Evolutionary conservation across 257 asterid genomes (phyloP), one percentile per base, ranked within the genome.

Genomic region (Striga asiatica): DNA sequence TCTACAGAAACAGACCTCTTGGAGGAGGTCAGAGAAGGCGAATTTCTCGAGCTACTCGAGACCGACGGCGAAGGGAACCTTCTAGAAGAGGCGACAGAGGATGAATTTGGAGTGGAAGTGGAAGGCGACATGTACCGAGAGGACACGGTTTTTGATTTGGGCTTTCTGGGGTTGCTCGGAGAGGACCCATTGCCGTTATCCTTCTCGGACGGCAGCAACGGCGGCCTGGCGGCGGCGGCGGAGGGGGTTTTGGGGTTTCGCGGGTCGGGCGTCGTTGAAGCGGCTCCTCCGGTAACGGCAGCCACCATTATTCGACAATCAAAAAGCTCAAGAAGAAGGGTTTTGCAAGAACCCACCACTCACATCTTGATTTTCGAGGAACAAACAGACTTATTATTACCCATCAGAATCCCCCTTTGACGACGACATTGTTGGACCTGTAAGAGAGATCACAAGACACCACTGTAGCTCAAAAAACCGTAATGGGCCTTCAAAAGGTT

Each of bases 91-190:
- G 81, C 63, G 8, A 89, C 78, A 8, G 84, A 73, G 0, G 85
- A 79, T 25, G 95, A 77, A 56, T 74, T 57, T 0, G 94, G 76
- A 68, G 77, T 85, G 1, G 96, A 82, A 57, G 85, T 76, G 5
- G 97, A 84, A 73, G 98, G 93, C 63, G 97, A 87, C 94, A 80
- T 71, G 65, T 87, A 84, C 61, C 95, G 76, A 22, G 98, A 92
- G 60, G 94, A 77, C 9, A 84, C 94, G 50, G 70, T 74, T 71
- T 71, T 82, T 32, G 88, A 77, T 88, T 82, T 92, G 67, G 93
- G 93, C 49, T 73, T 84, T 62, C 71, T 88, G 8, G 73, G 76
- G 69, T 72, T 71, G 58, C 34, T 55, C 20, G 75, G 61, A 70
- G n/a, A n/a, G n/a, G n/a, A 69, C 46, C 46, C 81, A 13, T 82